Percentiles rank a stretch among this genome's conserved stretches.
These are phyloP conservation scores for Xylariales sp. DNA, from an alignment of 2,329 filamentous ascomycete species.

Conservation along the genomic window DNA sequence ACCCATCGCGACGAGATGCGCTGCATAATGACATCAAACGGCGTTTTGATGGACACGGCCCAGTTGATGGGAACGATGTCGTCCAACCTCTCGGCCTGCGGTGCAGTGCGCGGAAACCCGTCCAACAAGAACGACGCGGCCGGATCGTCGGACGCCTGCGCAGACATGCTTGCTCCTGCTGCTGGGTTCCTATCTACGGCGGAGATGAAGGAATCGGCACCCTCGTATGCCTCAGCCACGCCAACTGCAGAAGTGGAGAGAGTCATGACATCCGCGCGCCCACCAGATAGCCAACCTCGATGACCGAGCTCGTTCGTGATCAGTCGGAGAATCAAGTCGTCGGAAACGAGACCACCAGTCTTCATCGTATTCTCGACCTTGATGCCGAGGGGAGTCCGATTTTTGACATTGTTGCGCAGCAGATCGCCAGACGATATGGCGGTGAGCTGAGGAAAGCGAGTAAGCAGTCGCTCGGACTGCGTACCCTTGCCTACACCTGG, in stretches of 20 bases:
- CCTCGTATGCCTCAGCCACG: constrained; percentile 24
- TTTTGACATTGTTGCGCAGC: constrained; percentile 86
- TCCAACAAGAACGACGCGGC: constrained; percentile 90
- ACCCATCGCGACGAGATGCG: constrained; percentile 92
- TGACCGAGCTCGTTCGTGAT: constrained; percentile 85
- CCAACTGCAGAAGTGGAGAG: constrained; percentile 37
- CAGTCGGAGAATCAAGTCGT: constrained; percentile 84
- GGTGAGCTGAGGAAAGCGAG: constrained; percentile 81
- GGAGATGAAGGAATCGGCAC: constrained; percentile 36
- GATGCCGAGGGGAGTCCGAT: constrained; percentile 79
- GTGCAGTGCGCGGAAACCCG: constrained; percentile 85
- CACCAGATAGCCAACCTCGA: constrained; percentile 72
- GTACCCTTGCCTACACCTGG: constrained; percentile 98
- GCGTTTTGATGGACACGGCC: constrained; percentile 81
- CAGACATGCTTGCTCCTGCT: constrained; percentile 30
- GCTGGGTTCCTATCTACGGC: constrained; percentile 33
- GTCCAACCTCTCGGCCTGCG: constrained; percentile 75
- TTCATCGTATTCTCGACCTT: constrained; percentile 88
- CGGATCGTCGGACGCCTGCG: constrained; percentile 59
- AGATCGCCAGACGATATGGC: constrained; percentile 93
- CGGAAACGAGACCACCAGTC: constrained; percentile 82
- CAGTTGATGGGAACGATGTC: constrained; percentile 88
- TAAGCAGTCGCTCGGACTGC: constrained; percentile 82
- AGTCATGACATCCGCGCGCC: constrained; percentile 45
- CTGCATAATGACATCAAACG: constrained; percentile 78